Conservation (phyloP, 23 red algal genomes). For the Gracilaria gracilis region DNA sequence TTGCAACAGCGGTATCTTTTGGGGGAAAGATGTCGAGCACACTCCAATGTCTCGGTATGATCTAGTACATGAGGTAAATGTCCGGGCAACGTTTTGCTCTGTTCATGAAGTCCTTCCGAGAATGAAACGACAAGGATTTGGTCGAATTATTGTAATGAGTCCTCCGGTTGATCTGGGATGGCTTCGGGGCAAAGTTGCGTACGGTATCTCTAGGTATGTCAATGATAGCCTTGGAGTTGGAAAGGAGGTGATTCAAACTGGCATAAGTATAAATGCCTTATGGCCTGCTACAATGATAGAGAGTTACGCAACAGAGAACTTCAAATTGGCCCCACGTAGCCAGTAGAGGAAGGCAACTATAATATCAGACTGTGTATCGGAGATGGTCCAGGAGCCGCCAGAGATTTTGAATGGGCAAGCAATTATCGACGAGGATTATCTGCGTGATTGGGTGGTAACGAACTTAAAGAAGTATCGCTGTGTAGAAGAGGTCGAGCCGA, state of each 20-base stretch:
- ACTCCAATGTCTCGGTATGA: constrained; percentile 94
- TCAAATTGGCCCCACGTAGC: constrained; percentile 79
- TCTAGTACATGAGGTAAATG: constrained; percentile 95
- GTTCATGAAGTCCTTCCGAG: constrained; percentile 81
- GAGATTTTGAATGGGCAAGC: constrained; percentile 69
- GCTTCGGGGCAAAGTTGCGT: constrained; percentile 89
- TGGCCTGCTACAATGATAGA: constrained; percentile 98
- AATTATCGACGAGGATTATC: constrained; percentile 97
- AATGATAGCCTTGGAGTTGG: constrained; percentile 90
- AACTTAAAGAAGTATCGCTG: constrained; percentile 93
- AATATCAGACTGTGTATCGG: constrained; percentile 77
- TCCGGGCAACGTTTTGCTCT: constrained; percentile 88
- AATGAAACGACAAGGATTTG: constrained; percentile 82
- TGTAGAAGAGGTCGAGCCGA: constrained; percentile 79
- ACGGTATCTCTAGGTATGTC: constrained; percentile 98
- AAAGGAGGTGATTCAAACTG: constrained; percentile 78
- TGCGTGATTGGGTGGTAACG: constrained; percentile 70
- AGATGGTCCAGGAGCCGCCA: constrained; percentile 78
- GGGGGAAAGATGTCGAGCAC: constrained; percentile 92
- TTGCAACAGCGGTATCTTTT: constrained; percentile 95
- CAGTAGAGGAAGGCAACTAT: constrained; percentile 94
- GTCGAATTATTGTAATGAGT: constrained; percentile 96
- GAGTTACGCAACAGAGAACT: constrained; percentile 97
- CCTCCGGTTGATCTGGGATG: constrained; percentile 89
- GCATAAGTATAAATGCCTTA: constrained; percentile 86